Evolutionary conservation across 129 eudicot genomes (phyloP).

Genomic region (Lactuca saligna): DNA sequence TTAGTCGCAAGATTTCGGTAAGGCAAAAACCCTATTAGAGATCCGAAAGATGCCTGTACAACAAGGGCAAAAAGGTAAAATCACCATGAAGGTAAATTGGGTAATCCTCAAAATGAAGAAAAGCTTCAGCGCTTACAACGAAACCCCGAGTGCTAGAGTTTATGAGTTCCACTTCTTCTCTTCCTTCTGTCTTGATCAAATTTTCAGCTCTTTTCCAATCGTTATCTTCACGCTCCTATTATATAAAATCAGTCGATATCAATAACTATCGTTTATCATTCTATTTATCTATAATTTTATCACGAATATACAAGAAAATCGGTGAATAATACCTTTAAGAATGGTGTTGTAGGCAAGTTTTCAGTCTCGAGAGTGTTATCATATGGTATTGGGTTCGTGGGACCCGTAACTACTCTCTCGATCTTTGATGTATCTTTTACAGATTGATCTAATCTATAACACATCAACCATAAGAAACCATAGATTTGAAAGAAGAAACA

Average conservation of each 20-base stretch:
- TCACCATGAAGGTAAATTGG: slow-evolving; percentile 9
- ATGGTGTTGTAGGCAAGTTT: slow-evolving; percentile 42
- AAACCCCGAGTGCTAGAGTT: slow-evolving; percentile 87
- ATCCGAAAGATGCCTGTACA: slow-evolving; percentile 78
- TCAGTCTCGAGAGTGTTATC: slow-evolving; percentile 36
- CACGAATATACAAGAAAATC: slow-evolving; percentile 3
- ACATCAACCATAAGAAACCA: slow-evolving; percentile 20
- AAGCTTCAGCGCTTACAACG: slow-evolving; percentile 49
- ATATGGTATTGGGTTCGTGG: slow-evolving; percentile 27
- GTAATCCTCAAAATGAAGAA: too few species aligned
- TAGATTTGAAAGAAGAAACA: neutral
- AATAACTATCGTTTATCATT: neutral
- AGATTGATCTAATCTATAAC: slow-evolving; percentile 68
- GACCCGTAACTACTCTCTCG: slow-evolving; percentile 18
- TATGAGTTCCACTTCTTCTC: slow-evolving; percentile 82
- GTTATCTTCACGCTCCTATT: slow-evolving; percentile 61
- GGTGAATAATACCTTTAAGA: slow-evolving; percentile 47
- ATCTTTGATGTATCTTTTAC: slow-evolving; percentile 37
- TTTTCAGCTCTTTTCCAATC: slow-evolving; percentile 79
- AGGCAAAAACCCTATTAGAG: slow-evolving; percentile 89
- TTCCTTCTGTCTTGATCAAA: slow-evolving; percentile 52
- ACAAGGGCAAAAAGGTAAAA: slow-evolving; percentile 12
- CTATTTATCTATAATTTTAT: neutral
- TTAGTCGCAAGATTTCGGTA: slow-evolving; percentile 76
- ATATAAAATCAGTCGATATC: slow-evolving; percentile 16